Base-by-base conservation (phyloP, 768 basidiomycete genomes). In the Phaeotremella fagi region DNA sequence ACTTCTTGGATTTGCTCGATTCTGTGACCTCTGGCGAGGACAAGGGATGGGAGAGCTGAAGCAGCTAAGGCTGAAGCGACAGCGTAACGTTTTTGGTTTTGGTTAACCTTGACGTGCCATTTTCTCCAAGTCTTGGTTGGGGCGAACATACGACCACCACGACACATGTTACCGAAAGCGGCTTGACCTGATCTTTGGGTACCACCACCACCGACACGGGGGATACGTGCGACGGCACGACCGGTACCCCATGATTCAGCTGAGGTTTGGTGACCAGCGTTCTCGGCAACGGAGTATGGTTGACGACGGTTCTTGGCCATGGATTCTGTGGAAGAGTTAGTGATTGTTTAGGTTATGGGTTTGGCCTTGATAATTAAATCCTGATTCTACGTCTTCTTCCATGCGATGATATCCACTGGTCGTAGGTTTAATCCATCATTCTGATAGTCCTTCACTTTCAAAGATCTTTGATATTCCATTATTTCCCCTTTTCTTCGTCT, bases 121-220 rank as follows among this genome's bases (percentile, higher is more conserved):
- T 85, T 92, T 79, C 94, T 87, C 94, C 92, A 98, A 75, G 84
- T 88, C 82, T 95, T 97, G 79, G 94, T 98, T 16, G 95, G 95
- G 25, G 94, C 94, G 78, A 99, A 98, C 95, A 99, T 98, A 75
- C 95, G 90, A 81, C 95, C 95, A 74, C 95, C 94, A 78, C 95
- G 88, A 82, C 94, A 98, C 95, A 99, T 98, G 87, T 98, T 98
- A 73, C 95, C 95, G 80, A 98, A 98, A 27, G 95, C 95, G 76
- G 90, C 95, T 86, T 94, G 94, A 57, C 95, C 95, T 52, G 95
- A 92, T 65, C 95, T 88, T 81, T 94, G 90, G 66, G 95, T 98
- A 77, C 95, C 95, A 74, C 88, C 87, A 75, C 95, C 95, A 74
- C 90, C 90, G 61, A 99, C 94, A 88, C 95, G 94, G 77, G 95